A percentile compares a stretch with the other conserved stretches of the same genome.
These are phyloP conservation scores for Triadica sebifera DNA, from an alignment of 345 rosid genomes.

Conservation along the genomic window DNA sequence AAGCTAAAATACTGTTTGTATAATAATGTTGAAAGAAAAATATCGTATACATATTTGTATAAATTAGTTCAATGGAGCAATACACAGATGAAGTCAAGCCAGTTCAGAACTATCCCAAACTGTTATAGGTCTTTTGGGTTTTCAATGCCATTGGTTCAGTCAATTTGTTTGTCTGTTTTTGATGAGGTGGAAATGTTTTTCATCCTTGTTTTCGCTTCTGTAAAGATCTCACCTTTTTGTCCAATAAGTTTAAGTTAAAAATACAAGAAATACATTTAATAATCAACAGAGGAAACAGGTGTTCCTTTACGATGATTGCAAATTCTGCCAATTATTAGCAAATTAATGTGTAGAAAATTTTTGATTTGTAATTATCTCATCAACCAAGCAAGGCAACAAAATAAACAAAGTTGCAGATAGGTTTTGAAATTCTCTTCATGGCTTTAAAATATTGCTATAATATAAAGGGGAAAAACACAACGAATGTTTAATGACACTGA, in stretches of 20 bases:
- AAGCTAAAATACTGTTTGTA: not conserved
- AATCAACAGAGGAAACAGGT: not conserved
- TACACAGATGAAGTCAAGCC: not conserved
- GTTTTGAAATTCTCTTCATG: not conserved
- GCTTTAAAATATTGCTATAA: not conserved
- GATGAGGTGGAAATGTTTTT: not conserved
- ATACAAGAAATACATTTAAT: not conserved
- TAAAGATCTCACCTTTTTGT: not conserved
- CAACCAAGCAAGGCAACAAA: not conserved
- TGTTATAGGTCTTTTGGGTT: not conserved
- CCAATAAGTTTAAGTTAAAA: not conserved
- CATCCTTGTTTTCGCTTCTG: not conserved
- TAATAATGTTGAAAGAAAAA: not conserved
- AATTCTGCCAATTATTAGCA: conserved; percentile 4
- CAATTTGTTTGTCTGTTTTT: not conserved
- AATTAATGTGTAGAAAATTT: not conserved
- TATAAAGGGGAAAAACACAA: not conserved
- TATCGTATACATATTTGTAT: not conserved
- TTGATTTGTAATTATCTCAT: not conserved
- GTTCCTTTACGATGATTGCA: not conserved
- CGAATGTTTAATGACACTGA: not conserved
- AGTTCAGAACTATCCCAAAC: not conserved
- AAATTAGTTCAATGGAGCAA: not conserved
- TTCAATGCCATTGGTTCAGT: not conserved
- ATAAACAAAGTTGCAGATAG: not conserved